Evolutionary conservation across 192 early-diverging fungal genomes (phyloP), one percentile per base, ranked within the genome.

Genomic region (Coemansia sp.): DNA sequence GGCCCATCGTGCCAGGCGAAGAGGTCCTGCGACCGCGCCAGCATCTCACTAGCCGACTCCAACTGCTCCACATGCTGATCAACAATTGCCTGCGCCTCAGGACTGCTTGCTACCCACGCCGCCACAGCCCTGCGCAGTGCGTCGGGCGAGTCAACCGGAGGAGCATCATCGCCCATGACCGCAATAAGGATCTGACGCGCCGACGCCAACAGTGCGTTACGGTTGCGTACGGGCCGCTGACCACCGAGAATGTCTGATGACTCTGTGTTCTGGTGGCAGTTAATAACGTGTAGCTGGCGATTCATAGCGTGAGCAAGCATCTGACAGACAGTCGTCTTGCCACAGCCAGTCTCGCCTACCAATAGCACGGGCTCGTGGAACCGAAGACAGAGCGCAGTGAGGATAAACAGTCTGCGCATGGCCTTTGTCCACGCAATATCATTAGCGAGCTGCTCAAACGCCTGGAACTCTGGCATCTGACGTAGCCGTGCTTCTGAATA

Each of bases 1-100:
- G 97, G 95, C 19, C 97, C 97, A 73, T 99, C 97, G 67, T 92
- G 90, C 97, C 97, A 99, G 53, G 93, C 94, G 86, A 99, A 99
- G 42, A 98, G 81, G 6, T 84, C 83, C 38, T 85, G 78, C 44
- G 84, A 81, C 5, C 76, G 66, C 7, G 47, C 60, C 35, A 76
- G 67, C 43, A 76, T 67, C 21, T 72, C 76, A 14, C 63, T 43
- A 3, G 73, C 76, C 9, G 49, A 23, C n/a, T 55, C 60, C 26
- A 73, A 43, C 28, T 70, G 62, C 58, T 66, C 72, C 2, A 39
- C 8, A 9, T 66, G 44, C 21, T 62, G 62, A 14, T 72, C 73
- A 23, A 57, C 13, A 5, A 28, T 57, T 1, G 35, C 59, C 9
- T 68, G 55, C 2, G 46, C 47, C 0, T 38, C 67, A 6, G 63